Percentiles rank a stretch among this genome's conserved stretches.
Conservation (phyloP, 768 basidiomycete genomes). For the Cyclocybe aegerita region DNA sequence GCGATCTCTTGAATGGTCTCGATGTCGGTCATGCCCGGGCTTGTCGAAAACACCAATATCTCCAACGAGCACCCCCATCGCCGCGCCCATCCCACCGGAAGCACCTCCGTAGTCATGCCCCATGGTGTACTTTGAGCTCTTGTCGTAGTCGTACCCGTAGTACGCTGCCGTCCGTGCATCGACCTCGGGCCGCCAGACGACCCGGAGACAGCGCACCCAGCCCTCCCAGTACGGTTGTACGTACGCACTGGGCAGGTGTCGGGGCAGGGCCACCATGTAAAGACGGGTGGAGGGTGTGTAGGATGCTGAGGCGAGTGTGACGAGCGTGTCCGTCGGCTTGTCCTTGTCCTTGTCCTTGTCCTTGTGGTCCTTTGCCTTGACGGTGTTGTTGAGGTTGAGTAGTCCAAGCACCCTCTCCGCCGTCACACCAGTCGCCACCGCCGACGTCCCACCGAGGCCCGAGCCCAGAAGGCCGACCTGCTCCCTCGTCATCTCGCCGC, state of each 20-base stretch:
- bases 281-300: too few relatives aligned
- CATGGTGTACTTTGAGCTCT: too few relatives aligned
- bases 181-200: conserved; percentile 28
- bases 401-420: too few relatives aligned
- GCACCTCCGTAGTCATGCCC: too few relatives aligned
- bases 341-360: background rate
- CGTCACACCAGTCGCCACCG: background rate
- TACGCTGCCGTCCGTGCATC: background rate
- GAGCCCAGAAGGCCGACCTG: background rate
- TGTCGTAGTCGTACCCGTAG: too few relatives aligned
- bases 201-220: conserved; percentile 44
- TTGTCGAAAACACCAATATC: too few relatives aligned
- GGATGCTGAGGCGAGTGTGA: conserved; percentile 11
- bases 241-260: conserved; percentile 35
- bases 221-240: conserved; percentile 60
- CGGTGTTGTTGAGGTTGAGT: too few relatives aligned
- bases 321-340: background rate
- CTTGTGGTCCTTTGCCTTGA: background rate
- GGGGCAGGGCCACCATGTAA: conserved; percentile 29
- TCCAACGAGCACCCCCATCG: too few relatives aligned
- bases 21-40: too few relatives aligned
- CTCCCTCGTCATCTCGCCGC: background rate
- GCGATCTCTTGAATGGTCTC: too few relatives aligned
- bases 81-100: too few relatives aligned
- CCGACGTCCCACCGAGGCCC: background rate